phyloP scores from a whole-genome alignment of 179 eudicot species.

The Spinacia oleracea region DNA sequence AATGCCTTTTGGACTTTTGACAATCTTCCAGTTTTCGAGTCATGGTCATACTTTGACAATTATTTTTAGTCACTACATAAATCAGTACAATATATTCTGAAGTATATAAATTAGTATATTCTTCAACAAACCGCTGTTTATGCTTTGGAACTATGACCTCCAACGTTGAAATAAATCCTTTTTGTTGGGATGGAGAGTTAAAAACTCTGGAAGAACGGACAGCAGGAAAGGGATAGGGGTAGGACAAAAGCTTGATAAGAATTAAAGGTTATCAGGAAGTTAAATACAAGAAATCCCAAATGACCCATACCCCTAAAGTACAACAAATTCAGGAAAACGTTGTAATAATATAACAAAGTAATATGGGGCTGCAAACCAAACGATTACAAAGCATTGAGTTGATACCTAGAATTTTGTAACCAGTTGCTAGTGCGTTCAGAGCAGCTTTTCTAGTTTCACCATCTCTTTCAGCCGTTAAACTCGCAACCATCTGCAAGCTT shows the following conservation, averaged over 20 bases:
- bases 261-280: neutral
- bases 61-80: neutral
- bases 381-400: neutral
- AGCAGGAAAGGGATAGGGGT: neutral
- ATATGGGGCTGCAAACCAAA: neutral
- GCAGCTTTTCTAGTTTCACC: slow-evolving; percentile 95
- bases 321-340: neutral
- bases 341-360: neutral
- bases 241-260: neutral
- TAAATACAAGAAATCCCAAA: neutral
- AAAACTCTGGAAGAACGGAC: neutral
- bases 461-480: slow-evolving; percentile 89
- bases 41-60: neutral
- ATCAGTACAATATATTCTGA: neutral
- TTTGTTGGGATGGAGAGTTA: neutral
- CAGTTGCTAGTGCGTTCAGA: slow-evolving; percentile 76
- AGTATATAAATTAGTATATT: neutral
- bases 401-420: slow-evolving; percentile 86
- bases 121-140: neutral
- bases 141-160: neutral
- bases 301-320: neutral
- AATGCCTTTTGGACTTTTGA: neutral
- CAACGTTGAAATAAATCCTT: neutral
- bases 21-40: neutral
- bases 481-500: slow-evolving; percentile 90